Conservation (phyloP, 2,329 filamentous ascomycete species). For the Fusarium decemcellulare region DNA sequence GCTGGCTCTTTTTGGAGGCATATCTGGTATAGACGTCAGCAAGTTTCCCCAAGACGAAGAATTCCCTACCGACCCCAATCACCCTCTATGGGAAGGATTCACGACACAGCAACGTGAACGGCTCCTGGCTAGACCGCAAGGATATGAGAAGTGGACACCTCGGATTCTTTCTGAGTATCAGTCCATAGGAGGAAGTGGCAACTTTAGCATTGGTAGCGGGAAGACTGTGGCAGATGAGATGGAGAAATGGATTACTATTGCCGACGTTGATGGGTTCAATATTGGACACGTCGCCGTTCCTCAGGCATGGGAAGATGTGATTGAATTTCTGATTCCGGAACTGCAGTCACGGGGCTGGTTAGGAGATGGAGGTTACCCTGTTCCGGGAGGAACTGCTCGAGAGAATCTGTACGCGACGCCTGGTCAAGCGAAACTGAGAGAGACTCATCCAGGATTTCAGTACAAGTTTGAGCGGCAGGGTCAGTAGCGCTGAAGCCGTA, state of each 20-base stretch:
- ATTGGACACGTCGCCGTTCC: constrained; percentile 25
- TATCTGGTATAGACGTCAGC: constrained; percentile 60
- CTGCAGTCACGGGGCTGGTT: constrained; percentile 8
- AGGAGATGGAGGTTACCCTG: not conserved
- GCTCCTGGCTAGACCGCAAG: not conserved
- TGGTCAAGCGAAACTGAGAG: not conserved
- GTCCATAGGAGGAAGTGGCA: constrained; percentile 57
- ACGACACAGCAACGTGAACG: constrained; percentile 27
- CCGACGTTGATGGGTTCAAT: constrained; percentile 33
- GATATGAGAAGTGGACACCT: constrained; percentile 66
- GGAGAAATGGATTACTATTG: constrained; percentile 29
- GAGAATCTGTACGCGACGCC: constrained; percentile 1
- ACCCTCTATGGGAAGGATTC: constrained; percentile 43
- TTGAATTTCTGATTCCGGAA: constrained; percentile 17
- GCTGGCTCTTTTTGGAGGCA: constrained; percentile 61
- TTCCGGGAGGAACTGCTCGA: constrained; percentile 2
- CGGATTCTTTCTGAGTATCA: constrained; percentile 68
- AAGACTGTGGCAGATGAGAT: constrained; percentile 32
- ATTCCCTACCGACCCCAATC: constrained; percentile 51
- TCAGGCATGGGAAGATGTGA: constrained; percentile 28
- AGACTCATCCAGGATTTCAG: not conserved
- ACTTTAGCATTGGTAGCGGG: constrained; percentile 20
- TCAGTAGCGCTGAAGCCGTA: too few relatives aligned
- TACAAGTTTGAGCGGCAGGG: too few relatives aligned
- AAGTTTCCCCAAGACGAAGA: constrained; percentile 58